Percentiles rank a stretch among this genome's conserved stretches.
Evolutionary conservation across 495 filamentous ascomycete species (phyloP).

Genomic region (Pyronema omphalodes): DNA sequence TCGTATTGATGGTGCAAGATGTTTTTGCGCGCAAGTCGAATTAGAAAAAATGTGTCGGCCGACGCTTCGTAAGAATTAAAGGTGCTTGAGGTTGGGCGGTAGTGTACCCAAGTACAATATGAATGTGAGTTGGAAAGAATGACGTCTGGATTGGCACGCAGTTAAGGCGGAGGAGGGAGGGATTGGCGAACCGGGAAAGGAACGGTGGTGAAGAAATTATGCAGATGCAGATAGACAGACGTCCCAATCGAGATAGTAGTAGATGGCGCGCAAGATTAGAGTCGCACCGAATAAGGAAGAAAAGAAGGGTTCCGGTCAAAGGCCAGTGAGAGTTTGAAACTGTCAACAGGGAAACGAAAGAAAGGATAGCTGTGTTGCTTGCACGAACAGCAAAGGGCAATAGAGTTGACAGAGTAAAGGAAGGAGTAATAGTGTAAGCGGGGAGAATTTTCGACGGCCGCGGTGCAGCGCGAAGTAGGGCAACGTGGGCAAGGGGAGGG

Average conservation of each 20-base stretch:
- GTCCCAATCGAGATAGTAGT: too few species aligned
- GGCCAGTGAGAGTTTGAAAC: not conserved
- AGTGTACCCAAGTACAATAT: not conserved
- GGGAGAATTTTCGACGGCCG: too few species aligned
- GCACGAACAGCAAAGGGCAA: too few species aligned
- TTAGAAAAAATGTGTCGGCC: too few species aligned
- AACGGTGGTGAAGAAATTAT: not conserved
- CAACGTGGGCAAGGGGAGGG: too few species aligned
- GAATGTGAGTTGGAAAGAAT: not conserved
- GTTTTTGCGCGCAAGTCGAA: too few species aligned
- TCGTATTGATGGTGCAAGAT: not conserved
- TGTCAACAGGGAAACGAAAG: not conserved
- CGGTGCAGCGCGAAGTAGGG: too few species aligned
- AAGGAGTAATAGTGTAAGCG: too few species aligned
- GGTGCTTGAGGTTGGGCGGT: not conserved
- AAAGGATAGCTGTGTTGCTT: not conserved
- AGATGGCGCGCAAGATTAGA: not conserved
- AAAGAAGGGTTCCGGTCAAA: not conserved
- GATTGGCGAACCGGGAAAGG: not conserved
- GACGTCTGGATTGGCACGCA: not conserved
- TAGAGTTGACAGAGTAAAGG: too few species aligned
- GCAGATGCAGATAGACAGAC: not conserved
- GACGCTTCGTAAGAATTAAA: not conserved
- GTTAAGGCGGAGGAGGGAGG: not conserved
- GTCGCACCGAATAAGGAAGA: not conserved